Percentiles rank a stretch among this genome's conserved stretches.
Evolutionary conservation across 768 basidiomycete species (phyloP).

Genomic region (Russula sp.): DNA sequence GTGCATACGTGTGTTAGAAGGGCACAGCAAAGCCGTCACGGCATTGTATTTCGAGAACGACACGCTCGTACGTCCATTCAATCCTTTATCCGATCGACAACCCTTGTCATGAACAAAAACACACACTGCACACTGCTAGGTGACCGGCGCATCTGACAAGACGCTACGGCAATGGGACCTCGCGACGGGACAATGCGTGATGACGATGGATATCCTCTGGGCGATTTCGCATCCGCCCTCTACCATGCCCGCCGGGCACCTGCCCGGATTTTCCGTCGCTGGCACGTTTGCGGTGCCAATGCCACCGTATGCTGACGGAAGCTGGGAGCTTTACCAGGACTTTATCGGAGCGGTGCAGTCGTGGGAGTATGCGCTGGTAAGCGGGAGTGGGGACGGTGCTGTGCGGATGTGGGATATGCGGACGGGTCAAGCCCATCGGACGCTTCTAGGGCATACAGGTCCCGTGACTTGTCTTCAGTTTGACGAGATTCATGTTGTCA

Average conservation of each 20-base stretch:
- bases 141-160: constrained; percentile 97
- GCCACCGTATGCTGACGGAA: constrained; percentile 85
- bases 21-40: constrained; percentile 91
- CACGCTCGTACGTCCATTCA: constrained; percentile 62
- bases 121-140: constrained; percentile 51
- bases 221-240: constrained; percentile 91
- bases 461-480: constrained; percentile 95
- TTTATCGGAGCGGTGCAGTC: constrained; percentile 98
- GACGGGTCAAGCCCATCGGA: constrained; percentile 94
- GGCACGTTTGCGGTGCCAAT: constrained; percentile 78
- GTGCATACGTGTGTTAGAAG: constrained; percentile 76
- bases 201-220: constrained; percentile 99
- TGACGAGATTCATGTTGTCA: constrained; percentile 91
- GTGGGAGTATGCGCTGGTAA: constrained; percentile 97
- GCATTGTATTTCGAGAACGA: constrained; percentile 94
- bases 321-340: constrained; percentile 94
- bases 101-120: not conserved
- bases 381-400: constrained; percentile 94
- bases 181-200: constrained; percentile 93
- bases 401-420: constrained; percentile 99
- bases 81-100: not conserved
- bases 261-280: constrained; percentile 50
- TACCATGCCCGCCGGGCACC: constrained; percentile 40
- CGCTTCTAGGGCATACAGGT: constrained; percentile 86
- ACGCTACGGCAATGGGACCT: constrained; percentile 99